These are phyloP conservation scores for Starmerella apis DNA, from an alignment of 805 yeast genomes.

Conservation along the genomic window DNA sequence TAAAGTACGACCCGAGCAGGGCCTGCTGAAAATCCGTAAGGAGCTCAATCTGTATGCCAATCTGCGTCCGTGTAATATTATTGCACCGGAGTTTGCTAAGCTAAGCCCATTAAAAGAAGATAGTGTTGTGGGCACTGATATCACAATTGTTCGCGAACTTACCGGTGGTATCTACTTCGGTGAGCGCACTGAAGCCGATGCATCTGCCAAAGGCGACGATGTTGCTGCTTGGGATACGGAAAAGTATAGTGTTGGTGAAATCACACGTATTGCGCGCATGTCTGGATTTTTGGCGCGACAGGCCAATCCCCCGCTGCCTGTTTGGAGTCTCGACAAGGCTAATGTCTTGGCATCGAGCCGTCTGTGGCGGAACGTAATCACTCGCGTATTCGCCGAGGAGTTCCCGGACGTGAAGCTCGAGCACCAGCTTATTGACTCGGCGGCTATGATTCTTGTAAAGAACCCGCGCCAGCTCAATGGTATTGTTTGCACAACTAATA, in stretches of 20 bases:
- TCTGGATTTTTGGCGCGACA: constrained; percentile 95
- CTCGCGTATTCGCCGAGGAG: constrained; percentile 70
- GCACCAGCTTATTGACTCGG: constrained; percentile 96
- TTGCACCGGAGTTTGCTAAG: constrained; percentile 68
- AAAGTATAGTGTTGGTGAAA: constrained; percentile 81
- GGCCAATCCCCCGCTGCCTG: constrained; percentile 83
- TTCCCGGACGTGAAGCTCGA: constrained; percentile 81
- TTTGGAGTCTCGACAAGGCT: constrained; percentile 96
- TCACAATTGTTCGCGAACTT: constrained; percentile 87
- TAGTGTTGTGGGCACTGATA: constrained; percentile 80
- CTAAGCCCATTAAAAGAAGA: constrained; percentile 82
- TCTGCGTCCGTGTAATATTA: constrained; percentile 93
- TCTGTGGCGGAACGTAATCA: constrained; percentile 91
- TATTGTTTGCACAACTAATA: constrained; percentile 81
- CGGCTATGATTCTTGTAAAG: constrained; percentile 94
- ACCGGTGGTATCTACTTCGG: constrained; percentile 99
- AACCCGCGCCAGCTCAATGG: constrained; percentile 88
- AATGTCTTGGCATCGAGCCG: constrained; percentile 93
- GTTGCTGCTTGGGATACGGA: constrained; percentile 84
- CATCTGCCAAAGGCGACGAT: constrained; percentile 41
- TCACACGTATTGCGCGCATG: constrained; percentile 93
- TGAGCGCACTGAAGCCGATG: constrained; percentile 84
- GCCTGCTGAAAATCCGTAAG: constrained; percentile 84
- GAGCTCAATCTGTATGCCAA: constrained; percentile 91
- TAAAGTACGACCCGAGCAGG: constrained; percentile 92